Percentiles rank a stretch among this genome's conserved stretches.
phyloP scores from a whole-genome alignment of 331 rosid species.

The Quercus tomentella region DNA sequence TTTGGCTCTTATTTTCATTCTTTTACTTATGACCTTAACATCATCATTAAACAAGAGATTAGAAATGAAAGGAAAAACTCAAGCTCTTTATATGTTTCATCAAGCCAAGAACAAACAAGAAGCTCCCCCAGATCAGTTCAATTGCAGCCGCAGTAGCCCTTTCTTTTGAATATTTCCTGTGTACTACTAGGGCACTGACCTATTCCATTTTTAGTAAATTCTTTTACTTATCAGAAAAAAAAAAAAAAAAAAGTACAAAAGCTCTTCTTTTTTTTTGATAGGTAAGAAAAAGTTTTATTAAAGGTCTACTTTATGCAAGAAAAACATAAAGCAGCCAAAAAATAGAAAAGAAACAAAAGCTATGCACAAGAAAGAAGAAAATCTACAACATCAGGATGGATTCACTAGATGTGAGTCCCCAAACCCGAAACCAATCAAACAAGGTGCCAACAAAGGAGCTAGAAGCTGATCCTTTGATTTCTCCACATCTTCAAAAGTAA shows the following conservation, averaged over 20 bases:
- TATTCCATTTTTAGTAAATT: not conserved
- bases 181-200: not conserved
- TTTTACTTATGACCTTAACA: not conserved
- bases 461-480: no score
- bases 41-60: not conserved
- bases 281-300: no score
- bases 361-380: no score
- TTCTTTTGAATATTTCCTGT: not conserved
- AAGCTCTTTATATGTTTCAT: not conserved
- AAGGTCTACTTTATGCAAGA: no score
- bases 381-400: no score
- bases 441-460: no score
- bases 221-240: not conserved
- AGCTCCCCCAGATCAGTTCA: not conserved
- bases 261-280: not conserved
- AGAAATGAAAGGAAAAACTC: not conserved
- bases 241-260: not conserved
- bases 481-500: no score
- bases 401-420: no score
- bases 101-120: not conserved
- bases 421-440: no score
- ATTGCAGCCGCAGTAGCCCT: not conserved
- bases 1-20: not conserved
- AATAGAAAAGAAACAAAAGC: no score
- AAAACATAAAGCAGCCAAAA: no score